These are phyloP conservation scores for Vinca major DNA, from an alignment of 305 asterid genomes.

Conservation along the genomic window DNA sequence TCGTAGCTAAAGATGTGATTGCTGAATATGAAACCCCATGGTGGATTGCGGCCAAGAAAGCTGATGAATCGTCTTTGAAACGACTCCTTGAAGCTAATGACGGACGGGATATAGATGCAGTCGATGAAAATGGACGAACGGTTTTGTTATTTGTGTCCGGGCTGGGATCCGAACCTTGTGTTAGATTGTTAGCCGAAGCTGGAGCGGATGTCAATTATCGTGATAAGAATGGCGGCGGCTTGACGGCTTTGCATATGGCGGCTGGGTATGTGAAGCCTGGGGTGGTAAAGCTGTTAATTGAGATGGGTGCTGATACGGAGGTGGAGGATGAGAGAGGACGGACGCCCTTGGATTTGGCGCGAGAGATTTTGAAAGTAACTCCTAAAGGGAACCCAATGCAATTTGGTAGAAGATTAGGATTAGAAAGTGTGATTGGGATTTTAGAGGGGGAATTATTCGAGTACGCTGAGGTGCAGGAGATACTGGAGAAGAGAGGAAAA, in stretches of 20 bases:
- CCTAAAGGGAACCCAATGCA: conserved; percentile 58
- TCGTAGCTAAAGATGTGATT: conserved; percentile 67
- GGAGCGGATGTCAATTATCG: conserved; percentile 54
- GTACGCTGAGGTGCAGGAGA: conserved; percentile 71
- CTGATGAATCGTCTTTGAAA: conserved; percentile 47
- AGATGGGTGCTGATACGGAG: conserved; percentile 61
- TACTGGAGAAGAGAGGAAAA: conserved; percentile 80
- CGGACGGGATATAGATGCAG: conserved; percentile 70
- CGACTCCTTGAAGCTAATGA: conserved; percentile 37
- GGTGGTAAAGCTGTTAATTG: conserved; percentile 47
- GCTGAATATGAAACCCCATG: conserved; percentile 85
- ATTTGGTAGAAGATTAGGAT: conserved; percentile 68
- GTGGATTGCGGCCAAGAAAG: conserved; percentile 88
- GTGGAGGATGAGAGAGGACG: conserved; percentile 50
- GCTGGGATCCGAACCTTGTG: conserved; percentile 76
- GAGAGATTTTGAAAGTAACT: conserved; percentile 53
- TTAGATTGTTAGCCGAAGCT: conserved; percentile 48
- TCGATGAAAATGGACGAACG: conserved; percentile 73
- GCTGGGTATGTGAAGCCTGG: conserved; percentile 77
- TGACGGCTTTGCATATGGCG: conserved; percentile 82
- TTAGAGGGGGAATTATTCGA: conserved; percentile 70
- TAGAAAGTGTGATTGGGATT: conserved; percentile 49
- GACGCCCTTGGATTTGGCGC: conserved; percentile 64
- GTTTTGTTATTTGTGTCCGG: conserved; percentile 78
- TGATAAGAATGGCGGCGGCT: conserved; percentile 60